These are phyloP conservation scores for Chytriomyces confervae DNA, from an alignment of 192 early-diverging fungal genomes.

Conservation along the genomic window DNA sequence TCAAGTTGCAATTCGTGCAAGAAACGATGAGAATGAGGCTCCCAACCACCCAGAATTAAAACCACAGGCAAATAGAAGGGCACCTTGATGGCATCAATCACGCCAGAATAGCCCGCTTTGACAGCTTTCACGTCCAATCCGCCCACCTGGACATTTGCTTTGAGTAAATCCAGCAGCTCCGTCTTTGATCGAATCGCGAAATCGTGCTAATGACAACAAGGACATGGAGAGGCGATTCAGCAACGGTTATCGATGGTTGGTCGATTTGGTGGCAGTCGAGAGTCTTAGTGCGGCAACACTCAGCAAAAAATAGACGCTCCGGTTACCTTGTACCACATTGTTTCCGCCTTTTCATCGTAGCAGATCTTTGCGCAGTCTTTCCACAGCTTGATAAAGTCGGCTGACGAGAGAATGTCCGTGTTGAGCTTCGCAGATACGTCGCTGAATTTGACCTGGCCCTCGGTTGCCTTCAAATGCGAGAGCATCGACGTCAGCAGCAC, in stretches of 20 bases:
- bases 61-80: background rate
- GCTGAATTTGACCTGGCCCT: conserved; percentile 12
- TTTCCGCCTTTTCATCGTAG: conserved; percentile 18
- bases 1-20: background rate
- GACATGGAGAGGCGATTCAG: background rate
- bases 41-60: background rate
- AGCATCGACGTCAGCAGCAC: conserved; percentile 18
- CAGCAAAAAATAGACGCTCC: background rate
- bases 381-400: conserved; percentile 24
- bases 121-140: conserved; percentile 30
- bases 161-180: conserved; percentile 15
- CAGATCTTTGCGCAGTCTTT: conserved; percentile 31
- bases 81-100: conserved; percentile 31
- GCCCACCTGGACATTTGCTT: conserved; percentile 22
- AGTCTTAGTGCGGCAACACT: too few relatives aligned
- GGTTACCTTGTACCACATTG: conserved; percentile 33
- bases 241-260: too few relatives aligned
- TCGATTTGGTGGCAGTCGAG: too few relatives aligned
- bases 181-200: conserved; percentile 25
- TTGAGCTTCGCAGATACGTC: background rate
- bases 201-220: conserved; percentile 10
- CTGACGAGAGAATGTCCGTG: conserved; percentile 26
- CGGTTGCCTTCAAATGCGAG: background rate
- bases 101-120: conserved; percentile 27
- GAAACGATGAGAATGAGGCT: background rate